Base-by-base conservation (phyloP, 371 early-diverging fungal species). In the Nematocida sp. region DNA sequence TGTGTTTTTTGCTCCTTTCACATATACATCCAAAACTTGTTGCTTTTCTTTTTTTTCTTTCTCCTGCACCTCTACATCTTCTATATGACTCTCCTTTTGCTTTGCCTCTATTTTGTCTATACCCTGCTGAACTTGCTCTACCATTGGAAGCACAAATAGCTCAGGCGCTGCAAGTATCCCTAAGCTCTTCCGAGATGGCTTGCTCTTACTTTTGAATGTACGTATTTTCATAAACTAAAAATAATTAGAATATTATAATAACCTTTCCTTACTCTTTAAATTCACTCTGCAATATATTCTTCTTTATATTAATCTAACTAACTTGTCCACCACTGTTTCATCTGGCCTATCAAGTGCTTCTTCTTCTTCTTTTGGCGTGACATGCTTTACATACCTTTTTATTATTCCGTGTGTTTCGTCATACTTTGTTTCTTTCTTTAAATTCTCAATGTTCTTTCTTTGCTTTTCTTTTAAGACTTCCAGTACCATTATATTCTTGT, bases 331-430 rank as follows among this genome's bases (percentile, higher is more conserved):
- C 44, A 72, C 47, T 25, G 67, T 72, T 61, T 82, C 66, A 33
- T 61, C 57, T n/a, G 58, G 25, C 45, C 62, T 62, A 15, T 78
- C 83, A 44, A 78, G 66, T 54, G 46, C 57, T 45, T 58, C 52
- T 45, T 70, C 57, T 15, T 72, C 83, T 56, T 82, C 72, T 44
- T 61, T 47, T 54, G 64, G 60, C 9, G n/a, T 4, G n/a, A 5
- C 27, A 40, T 42, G 67, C 62, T 57, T 57, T 70, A 15, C 39
- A 39, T 78, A 78, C 50, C 62, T 78, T 20, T 78, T 45, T 33
- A 78, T 67, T 18, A 78, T 78, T 15, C 55, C 47, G 25, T 78
- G 80, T 13, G 80, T 78, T 27, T 78, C 80, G 44, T 78, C 64
- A 45, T 78, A 78, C 73, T 60, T 72, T 58, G 55, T 67, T 39